These are phyloP conservation scores for Pyrenophora tritici-repentis DNA, from an alignment of 2,329 filamentous ascomycete genomes.

Conservation along the genomic window DNA sequence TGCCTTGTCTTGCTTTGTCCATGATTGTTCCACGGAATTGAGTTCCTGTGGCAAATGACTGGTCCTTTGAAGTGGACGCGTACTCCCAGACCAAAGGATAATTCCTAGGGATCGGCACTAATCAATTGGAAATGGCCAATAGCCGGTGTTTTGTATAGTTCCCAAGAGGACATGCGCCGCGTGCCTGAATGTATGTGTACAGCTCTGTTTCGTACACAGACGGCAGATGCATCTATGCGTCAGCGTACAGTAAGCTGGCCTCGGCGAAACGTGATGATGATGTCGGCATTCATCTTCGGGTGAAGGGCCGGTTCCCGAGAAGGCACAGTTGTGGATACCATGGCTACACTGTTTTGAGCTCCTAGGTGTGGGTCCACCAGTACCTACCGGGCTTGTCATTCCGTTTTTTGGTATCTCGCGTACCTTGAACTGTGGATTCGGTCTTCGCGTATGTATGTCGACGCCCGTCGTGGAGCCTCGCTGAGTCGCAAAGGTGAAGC, in stretches of 20 bases:
- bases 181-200: neutral
- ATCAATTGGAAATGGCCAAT: too few relatives aligned
- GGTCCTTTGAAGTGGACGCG: too few relatives aligned
- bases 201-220: neutral
- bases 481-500: slow-evolving; percentile 5
- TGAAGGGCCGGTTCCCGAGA: neutral
- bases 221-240: slow-evolving; percentile 5
- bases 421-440: neutral
- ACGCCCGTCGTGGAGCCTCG: neutral
- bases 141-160: too few relatives aligned
- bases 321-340: slow-evolving; percentile 1
- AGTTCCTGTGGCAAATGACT: too few relatives aligned
- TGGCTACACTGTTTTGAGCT: neutral
- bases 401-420: neutral
- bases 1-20: neutral
- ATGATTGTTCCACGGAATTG: too few relatives aligned
- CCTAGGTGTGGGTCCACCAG: neutral
- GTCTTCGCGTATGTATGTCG: slow-evolving; percentile 7
- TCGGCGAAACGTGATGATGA: neutral
- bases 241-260: slow-evolving; percentile 2
- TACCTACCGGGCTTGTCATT: neutral
- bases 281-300: slow-evolving; percentile 8
- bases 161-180: too few relatives aligned
- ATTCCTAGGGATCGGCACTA: too few relatives aligned
- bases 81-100: too few relatives aligned